Conservation (phyloP, 352 stramenopile species). For the Pythium grandisporangium region DNA sequence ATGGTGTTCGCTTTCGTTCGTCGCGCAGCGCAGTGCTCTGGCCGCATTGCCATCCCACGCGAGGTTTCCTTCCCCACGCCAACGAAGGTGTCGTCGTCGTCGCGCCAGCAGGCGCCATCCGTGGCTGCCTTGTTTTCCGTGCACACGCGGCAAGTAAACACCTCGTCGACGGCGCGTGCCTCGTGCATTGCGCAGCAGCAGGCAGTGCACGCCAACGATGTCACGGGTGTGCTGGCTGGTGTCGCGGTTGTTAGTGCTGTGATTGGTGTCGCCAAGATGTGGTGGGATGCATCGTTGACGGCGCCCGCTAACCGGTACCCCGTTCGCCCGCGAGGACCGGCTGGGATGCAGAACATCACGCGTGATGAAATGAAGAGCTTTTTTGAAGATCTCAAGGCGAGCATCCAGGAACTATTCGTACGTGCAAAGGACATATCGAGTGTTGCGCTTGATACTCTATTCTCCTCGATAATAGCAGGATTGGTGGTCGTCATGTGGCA, state of each 20-base stretch:
- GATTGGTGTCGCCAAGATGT: conserved; percentile 78
- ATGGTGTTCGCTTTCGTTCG: conserved; percentile 20
- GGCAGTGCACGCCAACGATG: conserved; percentile 30
- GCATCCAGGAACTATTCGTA: conserved; percentile 63
- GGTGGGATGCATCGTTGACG: conserved; percentile 66
- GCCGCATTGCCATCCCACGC: conserved; percentile 1
- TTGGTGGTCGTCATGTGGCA: background rate
- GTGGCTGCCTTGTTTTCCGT: conserved; percentile 8
- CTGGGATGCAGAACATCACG: conserved; percentile 55
- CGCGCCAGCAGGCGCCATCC: conserved; percentile 2
- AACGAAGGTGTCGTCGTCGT: background rate
- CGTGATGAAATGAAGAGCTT: conserved; percentile 53
- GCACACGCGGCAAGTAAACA: conserved; percentile 3
- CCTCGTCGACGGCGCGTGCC: background rate
- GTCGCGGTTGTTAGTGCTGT: conserved; percentile 62
- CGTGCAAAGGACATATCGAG: conserved; percentile 8
- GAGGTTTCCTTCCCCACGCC: background rate
- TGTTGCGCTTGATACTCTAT: background rate
- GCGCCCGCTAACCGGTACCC: conserved; percentile 4
- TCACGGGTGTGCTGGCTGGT: conserved; percentile 52
- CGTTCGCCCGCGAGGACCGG: too few relatives aligned
- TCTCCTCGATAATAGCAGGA: too few relatives aligned
- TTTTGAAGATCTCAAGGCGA: conserved; percentile 60
- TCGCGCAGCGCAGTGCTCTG: conserved; percentile 17
- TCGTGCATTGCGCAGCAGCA: background rate